Evolutionary conservation across 768 basidiomycete species (phyloP).

Genomic region (Auriscalpium orientale): DNA sequence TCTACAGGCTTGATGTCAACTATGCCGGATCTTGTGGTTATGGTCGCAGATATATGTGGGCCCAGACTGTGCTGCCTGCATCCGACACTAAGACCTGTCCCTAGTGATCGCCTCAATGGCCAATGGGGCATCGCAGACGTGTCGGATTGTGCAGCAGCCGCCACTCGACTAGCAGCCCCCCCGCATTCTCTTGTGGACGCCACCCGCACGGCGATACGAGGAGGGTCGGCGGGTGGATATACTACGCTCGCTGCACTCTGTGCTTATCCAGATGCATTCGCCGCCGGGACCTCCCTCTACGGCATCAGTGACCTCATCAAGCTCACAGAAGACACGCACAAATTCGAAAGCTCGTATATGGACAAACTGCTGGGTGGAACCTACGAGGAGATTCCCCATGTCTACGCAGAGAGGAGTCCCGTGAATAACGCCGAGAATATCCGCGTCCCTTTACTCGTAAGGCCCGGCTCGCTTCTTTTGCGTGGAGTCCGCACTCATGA

Average conservation of each 20-base stretch:
- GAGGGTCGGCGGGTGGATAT: conserved; percentile 68
- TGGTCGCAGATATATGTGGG: conserved; percentile 56
- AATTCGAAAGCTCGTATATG: conserved; percentile 56
- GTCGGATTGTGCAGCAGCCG: conserved; percentile 55
- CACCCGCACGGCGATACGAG: conserved; percentile 59
- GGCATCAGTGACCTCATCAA: conserved; percentile 59
- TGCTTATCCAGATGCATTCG: conserved; percentile 39
- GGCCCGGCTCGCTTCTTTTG: conserved; percentile 19
- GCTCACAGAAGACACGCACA: conserved; percentile 59
- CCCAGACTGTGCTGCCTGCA: neutral
- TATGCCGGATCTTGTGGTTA: conserved; percentile 72
- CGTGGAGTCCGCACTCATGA: neutral
- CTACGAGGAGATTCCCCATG: conserved; percentile 41
- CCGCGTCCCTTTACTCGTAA: conserved; percentile 52
- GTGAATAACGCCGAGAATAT: conserved; percentile 57
- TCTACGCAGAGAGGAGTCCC: conserved; percentile 56
- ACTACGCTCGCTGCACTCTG: conserved; percentile 49
- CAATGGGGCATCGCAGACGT: conserved; percentile 75
- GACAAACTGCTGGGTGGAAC: conserved; percentile 60
- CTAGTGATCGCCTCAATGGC: conserved; percentile 43
- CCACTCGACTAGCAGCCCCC: conserved; percentile 35
- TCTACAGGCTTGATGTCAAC: conserved; percentile 60
- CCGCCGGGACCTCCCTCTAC: conserved; percentile 57
- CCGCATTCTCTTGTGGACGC: conserved; percentile 53
- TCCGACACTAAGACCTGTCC: neutral